A percentile compares a stretch with the other conserved stretches of the same genome.
Conservation (phyloP, 2,329 filamentous ascomycete species). For the Ophiocordyceps camponoti-rufipedis region DNA sequence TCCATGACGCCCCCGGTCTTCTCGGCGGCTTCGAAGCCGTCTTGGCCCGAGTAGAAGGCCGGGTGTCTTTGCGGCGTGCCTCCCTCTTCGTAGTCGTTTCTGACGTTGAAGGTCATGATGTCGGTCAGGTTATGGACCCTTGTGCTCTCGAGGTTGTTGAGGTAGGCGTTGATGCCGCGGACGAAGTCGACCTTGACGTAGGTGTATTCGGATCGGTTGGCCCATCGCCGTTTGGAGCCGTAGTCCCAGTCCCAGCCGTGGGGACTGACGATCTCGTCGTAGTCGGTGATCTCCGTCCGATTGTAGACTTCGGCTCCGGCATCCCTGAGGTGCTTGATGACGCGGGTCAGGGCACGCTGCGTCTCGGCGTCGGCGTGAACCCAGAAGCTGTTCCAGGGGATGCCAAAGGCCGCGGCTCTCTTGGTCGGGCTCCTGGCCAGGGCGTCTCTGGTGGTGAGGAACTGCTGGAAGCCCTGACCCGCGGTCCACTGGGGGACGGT, state of each 20-base stretch:
- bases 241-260: constrained; percentile 62
- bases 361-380: constrained; percentile 37
- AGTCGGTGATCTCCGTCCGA: constrained; percentile 47
- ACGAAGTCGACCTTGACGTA: constrained; percentile 56
- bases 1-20: constrained; percentile 41
- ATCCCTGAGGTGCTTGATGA: constrained; percentile 30
- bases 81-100: constrained; percentile 48
- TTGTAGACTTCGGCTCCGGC: constrained; percentile 53
- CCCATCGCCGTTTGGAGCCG: constrained; percentile 37
- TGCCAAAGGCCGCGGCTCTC: constrained; percentile 30
- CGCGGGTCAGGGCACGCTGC: constrained; percentile 26
- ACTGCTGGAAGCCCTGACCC: constrained; percentile 34
- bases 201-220: constrained; percentile 60
- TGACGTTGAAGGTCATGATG: constrained; percentile 44
- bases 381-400: constrained; percentile 61
- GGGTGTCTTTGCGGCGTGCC: constrained; percentile 41
- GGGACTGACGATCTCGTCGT: constrained; percentile 42
- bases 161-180: constrained; percentile 40
- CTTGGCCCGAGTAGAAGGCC: constrained; percentile 53
- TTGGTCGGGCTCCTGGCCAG: constrained; percentile 31
- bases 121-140: constrained; percentile 41
- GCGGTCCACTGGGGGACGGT: constrained; percentile 40
- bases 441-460: constrained; percentile 30
- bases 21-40: constrained; percentile 47
- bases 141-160: constrained; percentile 44